These are phyloP conservation scores for Triangularia setosa DNA, from an alignment of 2,329 filamentous ascomycete species.

Conservation along the genomic window DNA sequence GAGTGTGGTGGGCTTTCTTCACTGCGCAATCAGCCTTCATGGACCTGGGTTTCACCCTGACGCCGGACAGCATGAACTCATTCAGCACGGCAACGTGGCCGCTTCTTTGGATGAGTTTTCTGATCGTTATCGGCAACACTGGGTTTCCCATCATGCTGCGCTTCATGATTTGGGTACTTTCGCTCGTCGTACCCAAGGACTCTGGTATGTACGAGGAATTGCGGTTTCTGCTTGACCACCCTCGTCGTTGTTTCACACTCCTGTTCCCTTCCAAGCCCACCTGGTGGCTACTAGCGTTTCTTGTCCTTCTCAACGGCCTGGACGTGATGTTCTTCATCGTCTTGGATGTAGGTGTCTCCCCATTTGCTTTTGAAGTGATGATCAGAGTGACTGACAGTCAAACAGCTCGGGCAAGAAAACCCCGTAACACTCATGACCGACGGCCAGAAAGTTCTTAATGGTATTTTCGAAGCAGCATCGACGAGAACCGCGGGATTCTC, in stretches of 20 bases:
- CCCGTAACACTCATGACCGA: constrained; percentile 65
- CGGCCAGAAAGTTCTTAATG: constrained; percentile 75
- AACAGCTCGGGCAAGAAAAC: constrained; percentile 54
- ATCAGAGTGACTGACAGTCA: constrained; percentile 20
- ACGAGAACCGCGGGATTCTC: constrained; percentile 90
- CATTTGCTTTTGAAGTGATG: not conserved
- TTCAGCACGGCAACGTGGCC: constrained; percentile 75
- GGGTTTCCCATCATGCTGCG: constrained; percentile 93
- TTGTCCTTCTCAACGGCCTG: constrained; percentile 75
- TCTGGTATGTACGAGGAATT: constrained; percentile 85
- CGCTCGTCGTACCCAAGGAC: constrained; percentile 59
- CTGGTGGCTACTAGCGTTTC: constrained; percentile 91
- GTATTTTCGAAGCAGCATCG: constrained; percentile 83
- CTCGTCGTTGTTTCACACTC: constrained; percentile 91
- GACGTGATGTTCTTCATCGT: constrained; percentile 91
- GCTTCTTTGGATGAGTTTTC: constrained; percentile 72
- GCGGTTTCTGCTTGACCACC: constrained; percentile 86
- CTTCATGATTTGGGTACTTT: constrained; percentile 81
- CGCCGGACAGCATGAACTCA: constrained; percentile 87
- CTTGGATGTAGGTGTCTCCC: constrained; percentile 64
- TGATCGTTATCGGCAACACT: constrained; percentile 93
- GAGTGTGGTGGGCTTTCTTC: constrained; percentile 90
- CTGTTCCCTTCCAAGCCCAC: constrained; percentile 86
- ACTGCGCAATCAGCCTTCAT: constrained; percentile 86
- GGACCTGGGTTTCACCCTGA: constrained; percentile 90